A percentile compares a stretch with the other conserved stretches of the same genome.
These are phyloP conservation scores for Crithidia thermophila DNA, from an alignment of 208 protist species.

Conservation along the genomic window DNA sequence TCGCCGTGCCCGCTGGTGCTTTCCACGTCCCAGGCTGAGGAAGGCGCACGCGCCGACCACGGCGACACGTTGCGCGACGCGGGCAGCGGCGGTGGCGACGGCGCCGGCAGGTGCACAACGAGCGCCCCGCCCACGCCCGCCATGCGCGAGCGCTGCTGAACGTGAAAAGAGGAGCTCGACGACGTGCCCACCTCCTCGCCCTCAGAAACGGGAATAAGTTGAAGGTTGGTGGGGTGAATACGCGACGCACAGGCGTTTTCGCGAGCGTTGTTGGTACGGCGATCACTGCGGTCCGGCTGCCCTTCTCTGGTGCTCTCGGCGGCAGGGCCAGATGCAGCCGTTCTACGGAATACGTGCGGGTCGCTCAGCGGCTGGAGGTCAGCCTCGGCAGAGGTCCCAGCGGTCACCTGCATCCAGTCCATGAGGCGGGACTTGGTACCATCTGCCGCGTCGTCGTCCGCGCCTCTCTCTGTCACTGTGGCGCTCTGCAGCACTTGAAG, in stretches of 20 bases:
- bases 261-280: too few species aligned
- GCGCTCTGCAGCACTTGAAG: constrained; percentile 47
- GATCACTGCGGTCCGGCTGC: too few species aligned
- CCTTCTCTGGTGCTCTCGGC: too few species aligned
- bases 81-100: constrained; percentile 25
- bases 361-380: constrained; percentile 1
- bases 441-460: not conserved
- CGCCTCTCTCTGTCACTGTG: not conserved
- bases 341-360: too few species aligned
- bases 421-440: constrained; percentile 6
- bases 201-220: constrained; percentile 23
- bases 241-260: not conserved
- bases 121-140: constrained; percentile 11
- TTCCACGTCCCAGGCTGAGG: not conserved
- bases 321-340: too few species aligned
- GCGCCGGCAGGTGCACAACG: constrained; percentile 31
- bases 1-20: not conserved
- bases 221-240: constrained; percentile 13
- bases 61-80: constrained; percentile 1
- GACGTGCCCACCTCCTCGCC: constrained; percentile 18
- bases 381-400: constrained; percentile 12
- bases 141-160: constrained; percentile 19
- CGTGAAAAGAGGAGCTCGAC: constrained; percentile 24
- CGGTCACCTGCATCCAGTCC: constrained; percentile 29
- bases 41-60: constrained; percentile 6